These are phyloP conservation scores for Betula pendula DNA, from an alignment of 306 rosid genomes.

Conservation along the genomic window DNA sequence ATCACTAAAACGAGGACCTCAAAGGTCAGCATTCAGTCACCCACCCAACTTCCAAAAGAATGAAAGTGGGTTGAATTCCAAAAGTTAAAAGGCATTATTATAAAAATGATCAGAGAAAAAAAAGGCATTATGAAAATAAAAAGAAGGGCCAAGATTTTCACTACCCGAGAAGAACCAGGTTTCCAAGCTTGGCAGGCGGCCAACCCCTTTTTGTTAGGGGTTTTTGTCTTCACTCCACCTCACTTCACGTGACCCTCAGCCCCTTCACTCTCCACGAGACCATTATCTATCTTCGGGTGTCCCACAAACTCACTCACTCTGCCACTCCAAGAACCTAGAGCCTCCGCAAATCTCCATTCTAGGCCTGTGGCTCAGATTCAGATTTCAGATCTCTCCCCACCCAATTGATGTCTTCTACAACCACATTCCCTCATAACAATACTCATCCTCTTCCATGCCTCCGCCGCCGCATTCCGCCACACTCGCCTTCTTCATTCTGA, in stretches of 20 bases:
- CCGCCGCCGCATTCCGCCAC: not conserved
- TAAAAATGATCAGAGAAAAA: not conserved
- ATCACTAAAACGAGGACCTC: not conserved
- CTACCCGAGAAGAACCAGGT: not conserved
- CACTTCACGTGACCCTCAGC: conserved; percentile 35
- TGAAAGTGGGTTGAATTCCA: not conserved
- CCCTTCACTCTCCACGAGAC: not conserved
- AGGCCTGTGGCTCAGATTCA: not conserved
- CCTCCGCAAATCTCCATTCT: not conserved
- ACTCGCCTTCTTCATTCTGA: conserved; percentile 20
- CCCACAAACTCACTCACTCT: not conserved
- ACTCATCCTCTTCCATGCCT: conserved; percentile 35
- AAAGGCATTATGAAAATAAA: not conserved
- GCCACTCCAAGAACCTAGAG: conserved; percentile 30
- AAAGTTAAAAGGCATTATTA: not conserved
- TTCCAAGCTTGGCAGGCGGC: not conserved
- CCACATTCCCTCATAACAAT: not conserved
- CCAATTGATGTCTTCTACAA: conserved; percentile 14
- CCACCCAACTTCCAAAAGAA: not conserved
- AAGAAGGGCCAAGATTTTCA: no score
- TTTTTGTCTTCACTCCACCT: conserved; percentile 37
- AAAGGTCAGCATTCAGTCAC: not conserved
- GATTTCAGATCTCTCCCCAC: conserved; percentile 37
- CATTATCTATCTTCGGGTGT: not conserved
- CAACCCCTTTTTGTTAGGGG: no score